Evolutionary conservation across 192 early-diverging fungal genomes (phyloP).

Genomic region (Backusella psychrophila): DNA sequence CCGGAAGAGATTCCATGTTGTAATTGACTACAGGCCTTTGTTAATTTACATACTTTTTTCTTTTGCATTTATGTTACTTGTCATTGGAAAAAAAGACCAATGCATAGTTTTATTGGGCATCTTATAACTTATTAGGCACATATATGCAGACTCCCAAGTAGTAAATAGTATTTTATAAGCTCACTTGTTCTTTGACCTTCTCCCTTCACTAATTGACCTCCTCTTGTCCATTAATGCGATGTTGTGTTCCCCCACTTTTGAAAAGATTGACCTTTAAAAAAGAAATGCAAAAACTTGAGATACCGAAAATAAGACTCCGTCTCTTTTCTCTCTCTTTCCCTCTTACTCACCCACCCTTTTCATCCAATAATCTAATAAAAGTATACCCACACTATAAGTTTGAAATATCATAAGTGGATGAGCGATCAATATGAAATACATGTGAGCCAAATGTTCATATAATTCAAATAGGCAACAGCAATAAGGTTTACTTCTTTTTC

Average conservation of each 20-base stretch:
- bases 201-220: too few species aligned
- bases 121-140: background rate
- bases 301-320: slow-evolving; percentile 7
- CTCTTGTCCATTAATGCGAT: slow-evolving; percentile 5
- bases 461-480: background rate
- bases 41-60: slow-evolving; percentile 1
- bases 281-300: slow-evolving; percentile 2
- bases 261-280: slow-evolving; percentile 3
- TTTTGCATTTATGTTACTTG: background rate
- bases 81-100: background rate
- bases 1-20: slow-evolving; percentile 20
- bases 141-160: background rate
- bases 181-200: background rate
- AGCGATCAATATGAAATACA: background rate
- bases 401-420: background rate
- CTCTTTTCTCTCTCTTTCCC: background rate
- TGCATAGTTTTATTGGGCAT: background rate
- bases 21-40: background rate
- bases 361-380: background rate
- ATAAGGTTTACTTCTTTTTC: background rate
- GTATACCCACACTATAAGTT: background rate
- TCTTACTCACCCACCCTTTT: background rate
- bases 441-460: background rate
- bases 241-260: slow-evolving; percentile 6
- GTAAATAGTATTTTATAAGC: background rate